phyloP scores from a whole-genome alignment of 2,329 filamentous ascomycete species.

The Neofusicoccum sp. region DNA sequence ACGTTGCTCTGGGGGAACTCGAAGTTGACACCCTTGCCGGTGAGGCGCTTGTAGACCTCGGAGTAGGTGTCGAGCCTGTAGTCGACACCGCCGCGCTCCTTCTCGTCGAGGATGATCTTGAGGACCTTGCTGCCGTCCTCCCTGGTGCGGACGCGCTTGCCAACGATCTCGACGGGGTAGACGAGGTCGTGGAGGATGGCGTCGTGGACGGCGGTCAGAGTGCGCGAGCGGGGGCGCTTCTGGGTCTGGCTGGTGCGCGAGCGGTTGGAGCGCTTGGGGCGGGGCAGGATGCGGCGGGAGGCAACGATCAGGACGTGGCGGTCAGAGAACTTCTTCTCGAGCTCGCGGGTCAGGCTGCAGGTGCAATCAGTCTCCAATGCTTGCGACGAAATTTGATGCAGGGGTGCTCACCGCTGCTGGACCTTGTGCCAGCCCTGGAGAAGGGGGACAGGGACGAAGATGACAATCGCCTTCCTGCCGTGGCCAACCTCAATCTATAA shows the following conservation, averaged over 20 bases:
- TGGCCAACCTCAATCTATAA: conserved; percentile 98
- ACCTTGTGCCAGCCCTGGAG: conserved; percentile 98
- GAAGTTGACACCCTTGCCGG: conserved; percentile 93
- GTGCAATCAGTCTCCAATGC: conserved; percentile 11
- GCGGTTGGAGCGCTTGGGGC: conserved; percentile 97
- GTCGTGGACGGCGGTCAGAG: conserved; percentile 97
- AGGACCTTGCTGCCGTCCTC: conserved; percentile 98
- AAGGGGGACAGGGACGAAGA: conserved; percentile 99
- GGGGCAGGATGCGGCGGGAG: conserved; percentile 96
- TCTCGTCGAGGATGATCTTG: conserved; percentile 99
- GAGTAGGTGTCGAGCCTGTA: conserved; percentile 99
- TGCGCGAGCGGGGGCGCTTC: conserved; percentile 97
- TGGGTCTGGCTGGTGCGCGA: conserved; percentile 95
- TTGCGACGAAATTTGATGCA: conserved; percentile 1
- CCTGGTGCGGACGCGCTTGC: conserved; percentile 97
- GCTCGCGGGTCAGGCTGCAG: conserved; percentile 91
- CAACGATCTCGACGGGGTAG: conserved; percentile 99
- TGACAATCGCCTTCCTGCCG: conserved; percentile 99
- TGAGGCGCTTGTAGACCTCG: conserved; percentile 98
- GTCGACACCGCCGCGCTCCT: conserved; percentile 99
- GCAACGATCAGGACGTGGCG: conserved; percentile 99
- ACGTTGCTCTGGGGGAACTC: conserved; percentile 90
- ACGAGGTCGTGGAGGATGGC: conserved; percentile 97
- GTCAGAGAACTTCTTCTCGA: conserved; percentile 99
- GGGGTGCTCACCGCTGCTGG: conserved; percentile 87